phyloP scores from a whole-genome alignment of 2,329 filamentous ascomycete species.

The Rasamsonia emersonii region DNA sequence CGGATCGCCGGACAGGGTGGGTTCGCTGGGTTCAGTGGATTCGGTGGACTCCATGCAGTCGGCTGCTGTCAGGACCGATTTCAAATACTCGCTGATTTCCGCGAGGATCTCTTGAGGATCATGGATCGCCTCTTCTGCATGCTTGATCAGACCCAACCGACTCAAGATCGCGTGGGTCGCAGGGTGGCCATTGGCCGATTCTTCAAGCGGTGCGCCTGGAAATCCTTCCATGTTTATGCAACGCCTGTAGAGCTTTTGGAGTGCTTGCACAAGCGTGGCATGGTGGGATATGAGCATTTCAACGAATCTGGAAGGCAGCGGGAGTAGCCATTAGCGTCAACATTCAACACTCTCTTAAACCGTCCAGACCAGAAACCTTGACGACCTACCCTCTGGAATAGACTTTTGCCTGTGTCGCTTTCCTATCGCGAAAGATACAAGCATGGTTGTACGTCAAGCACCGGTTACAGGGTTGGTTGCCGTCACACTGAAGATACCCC shows the following conservation, averaged over 20 bases:
- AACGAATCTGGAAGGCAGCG: slow-evolving; percentile 25
- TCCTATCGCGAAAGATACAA: slow-evolving; percentile 36
- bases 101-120: slow-evolving; percentile 24
- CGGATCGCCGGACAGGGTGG: slow-evolving; percentile 15
- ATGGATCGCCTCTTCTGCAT: slow-evolving; percentile 32
- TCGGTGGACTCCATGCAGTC: slow-evolving; percentile 31
- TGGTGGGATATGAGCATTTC: slow-evolving; percentile 39
- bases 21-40: slow-evolving; percentile 28
- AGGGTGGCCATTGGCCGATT: slow-evolving; percentile 31
- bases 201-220: slow-evolving; percentile 32
- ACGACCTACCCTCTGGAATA: slow-evolving; percentile 33
- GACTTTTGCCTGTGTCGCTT: slow-evolving; percentile 35
- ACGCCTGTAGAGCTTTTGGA: slow-evolving; percentile 34
- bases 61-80: slow-evolving; percentile 25
- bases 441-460: slow-evolving; percentile 36
- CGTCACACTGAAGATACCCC: slow-evolving; percentile 29
- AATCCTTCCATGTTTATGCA: slow-evolving; percentile 36
- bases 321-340: slow-evolving; percentile 3
- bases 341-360: not conserved
- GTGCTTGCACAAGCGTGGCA: slow-evolving; percentile 33
- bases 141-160: slow-evolving; percentile 34
- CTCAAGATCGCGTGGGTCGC: slow-evolving; percentile 36
- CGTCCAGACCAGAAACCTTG: no score
- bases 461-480: slow-evolving; percentile 37
- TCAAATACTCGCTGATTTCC: slow-evolving; percentile 29